phyloP scores from a whole-genome alignment of 164 flowering plant species.

The Magnolia officinalis region DNA sequence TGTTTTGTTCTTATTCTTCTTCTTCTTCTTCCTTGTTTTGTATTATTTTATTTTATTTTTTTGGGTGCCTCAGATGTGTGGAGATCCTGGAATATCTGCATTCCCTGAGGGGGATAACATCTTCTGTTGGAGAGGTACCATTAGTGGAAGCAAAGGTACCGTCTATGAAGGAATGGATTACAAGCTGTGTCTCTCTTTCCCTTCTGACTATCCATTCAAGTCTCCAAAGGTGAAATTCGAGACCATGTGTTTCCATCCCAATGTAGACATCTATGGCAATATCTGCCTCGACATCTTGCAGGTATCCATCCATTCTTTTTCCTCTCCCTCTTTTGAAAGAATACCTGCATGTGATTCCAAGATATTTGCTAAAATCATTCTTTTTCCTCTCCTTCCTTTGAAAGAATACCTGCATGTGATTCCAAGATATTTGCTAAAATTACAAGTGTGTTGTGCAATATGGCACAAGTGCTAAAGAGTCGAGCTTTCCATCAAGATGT shows the following conservation, averaged over 20 bases:
- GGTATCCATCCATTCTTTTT: conserved; percentile 31
- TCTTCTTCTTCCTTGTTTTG: background rate
- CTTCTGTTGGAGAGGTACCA: conserved; percentile 91
- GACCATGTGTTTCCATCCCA: conserved; percentile 86
- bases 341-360: too few relatives aligned
- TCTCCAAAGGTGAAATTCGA: conserved; percentile 92
- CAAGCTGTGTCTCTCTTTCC: conserved; percentile 66
- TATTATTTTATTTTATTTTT: too few relatives aligned
- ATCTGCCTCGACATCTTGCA: conserved; percentile 94
- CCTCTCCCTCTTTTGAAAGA: background rate
- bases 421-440: too few relatives aligned
- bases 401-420: too few relatives aligned
- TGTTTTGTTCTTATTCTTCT: background rate
- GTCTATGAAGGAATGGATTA: conserved; percentile 91
- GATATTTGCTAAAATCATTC: too few relatives aligned
- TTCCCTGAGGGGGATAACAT: conserved; percentile 96
- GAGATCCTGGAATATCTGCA: conserved; percentile 79
- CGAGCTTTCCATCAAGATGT: too few relatives aligned
- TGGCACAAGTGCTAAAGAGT: too few relatives aligned
- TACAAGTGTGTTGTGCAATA: too few relatives aligned
- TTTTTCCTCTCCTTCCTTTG: too few relatives aligned
- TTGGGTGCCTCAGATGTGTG: conserved; percentile 53
- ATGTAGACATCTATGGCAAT: conserved; percentile 78
- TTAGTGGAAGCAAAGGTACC: conserved; percentile 82
- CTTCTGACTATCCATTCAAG: conserved; percentile 84